A percentile compares a stretch with the other conserved stretches of the same genome.
Conservation (phyloP, 192 early-diverging fungal genomes). For the Allomyces javanicus region DNA sequence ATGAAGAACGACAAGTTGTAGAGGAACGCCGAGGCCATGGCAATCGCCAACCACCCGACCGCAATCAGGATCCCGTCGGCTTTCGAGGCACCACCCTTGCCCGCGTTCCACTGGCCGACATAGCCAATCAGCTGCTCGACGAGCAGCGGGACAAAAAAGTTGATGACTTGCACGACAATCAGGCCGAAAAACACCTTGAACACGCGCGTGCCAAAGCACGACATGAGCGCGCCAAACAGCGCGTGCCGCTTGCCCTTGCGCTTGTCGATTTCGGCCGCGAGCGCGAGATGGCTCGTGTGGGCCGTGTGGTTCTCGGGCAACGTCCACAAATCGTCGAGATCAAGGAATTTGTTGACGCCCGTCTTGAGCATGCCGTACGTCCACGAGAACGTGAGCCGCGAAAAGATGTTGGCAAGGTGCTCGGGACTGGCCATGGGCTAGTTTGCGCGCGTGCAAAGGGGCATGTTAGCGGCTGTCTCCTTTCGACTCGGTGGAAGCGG, state of each 20-base stretch:
- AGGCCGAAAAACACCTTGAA: conserved; percentile 7
- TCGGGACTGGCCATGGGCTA: conserved; percentile 1
- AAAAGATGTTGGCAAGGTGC: conserved; percentile 11
- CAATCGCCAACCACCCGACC: conserved; percentile 10
- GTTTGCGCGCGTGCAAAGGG: background rate
- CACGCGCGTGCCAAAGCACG: background rate
- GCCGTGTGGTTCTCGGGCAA: conserved; percentile 5
- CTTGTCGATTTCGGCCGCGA: conserved; percentile 1
- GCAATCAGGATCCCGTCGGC: conserved; percentile 3
- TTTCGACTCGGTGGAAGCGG: too few relatives aligned
- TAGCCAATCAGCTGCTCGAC: background rate
- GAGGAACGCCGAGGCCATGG: conserved; percentile 21
- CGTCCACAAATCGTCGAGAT: conserved; percentile 3
- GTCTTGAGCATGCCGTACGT: conserved; percentile 6
- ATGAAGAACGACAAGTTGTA: conserved; percentile 24
- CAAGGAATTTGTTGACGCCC: conserved; percentile 4
- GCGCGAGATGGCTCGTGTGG: background rate
- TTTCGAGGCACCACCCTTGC: background rate
- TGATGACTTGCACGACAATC: background rate
- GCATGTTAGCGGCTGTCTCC: too few relatives aligned
- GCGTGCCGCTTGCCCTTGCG: background rate
- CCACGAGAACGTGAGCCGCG: conserved; percentile 8
- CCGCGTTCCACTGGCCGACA: background rate
- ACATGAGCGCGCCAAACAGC: background rate
- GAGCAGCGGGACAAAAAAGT: background rate